Percentiles rank a stretch among this genome's conserved stretches.
Conservation (phyloP, 2,329 filamentous ascomycete genomes). For the Trichoderma arundinaceum region DNA sequence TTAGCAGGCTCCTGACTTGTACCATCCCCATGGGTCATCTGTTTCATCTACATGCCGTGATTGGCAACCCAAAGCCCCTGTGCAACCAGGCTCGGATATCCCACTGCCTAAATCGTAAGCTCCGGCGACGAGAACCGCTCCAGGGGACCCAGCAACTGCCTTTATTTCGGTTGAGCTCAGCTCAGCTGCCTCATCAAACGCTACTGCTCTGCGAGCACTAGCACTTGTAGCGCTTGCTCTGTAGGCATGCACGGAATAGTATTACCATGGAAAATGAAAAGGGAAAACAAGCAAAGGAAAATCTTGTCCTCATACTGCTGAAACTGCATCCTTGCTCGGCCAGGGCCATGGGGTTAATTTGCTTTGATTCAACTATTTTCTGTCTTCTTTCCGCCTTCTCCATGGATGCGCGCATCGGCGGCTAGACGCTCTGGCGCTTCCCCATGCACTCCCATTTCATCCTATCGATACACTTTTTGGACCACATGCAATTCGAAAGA, state of each 20-base stretch:
- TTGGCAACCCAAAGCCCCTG: slow-evolving; percentile 14
- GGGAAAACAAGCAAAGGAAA: neutral
- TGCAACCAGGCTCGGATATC: slow-evolving; percentile 5
- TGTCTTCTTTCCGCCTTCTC: neutral
- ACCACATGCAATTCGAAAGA: slow-evolving; percentile 9
- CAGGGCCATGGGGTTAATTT: slow-evolving; percentile 1
- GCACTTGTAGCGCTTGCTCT: neutral
- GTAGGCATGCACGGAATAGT: too few relatives aligned
- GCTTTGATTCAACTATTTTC: slow-evolving; percentile 4
- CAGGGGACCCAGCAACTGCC: neutral
- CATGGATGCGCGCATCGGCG: neutral
- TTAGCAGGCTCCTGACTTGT: slow-evolving; percentile 6
- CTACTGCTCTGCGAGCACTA: too few relatives aligned
- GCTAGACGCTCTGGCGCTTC: neutral
- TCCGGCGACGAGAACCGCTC: neutral
- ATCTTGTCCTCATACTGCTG: neutral
- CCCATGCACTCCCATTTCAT: neutral
- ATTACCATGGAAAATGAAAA: neutral
- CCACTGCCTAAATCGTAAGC: slow-evolving; percentile 9
- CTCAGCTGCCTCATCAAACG: neutral
- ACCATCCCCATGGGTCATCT: slow-evolving; percentile 25
- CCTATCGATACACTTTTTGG: slow-evolving; percentile 30
- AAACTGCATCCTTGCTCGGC: slow-evolving; percentile 3
- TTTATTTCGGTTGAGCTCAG: slow-evolving; percentile 25
- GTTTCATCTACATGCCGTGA: slow-evolving; percentile 24